Conservation (phyloP, 1,284 basidiomycete genomes). For the Golubevia pallescens region DNA sequence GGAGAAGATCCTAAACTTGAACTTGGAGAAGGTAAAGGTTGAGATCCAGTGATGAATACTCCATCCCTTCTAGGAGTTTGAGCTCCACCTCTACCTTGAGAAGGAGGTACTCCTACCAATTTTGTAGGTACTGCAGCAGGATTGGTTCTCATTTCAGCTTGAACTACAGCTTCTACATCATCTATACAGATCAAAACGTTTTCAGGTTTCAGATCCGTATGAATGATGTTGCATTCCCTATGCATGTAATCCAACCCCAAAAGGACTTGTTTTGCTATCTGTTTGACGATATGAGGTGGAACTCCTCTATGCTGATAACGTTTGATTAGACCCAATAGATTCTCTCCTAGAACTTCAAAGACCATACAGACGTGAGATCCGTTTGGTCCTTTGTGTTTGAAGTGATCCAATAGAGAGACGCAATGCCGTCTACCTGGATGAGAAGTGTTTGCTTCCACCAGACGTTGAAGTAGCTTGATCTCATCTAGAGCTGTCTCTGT, state of each 20-base stretch:
- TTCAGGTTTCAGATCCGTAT: constrained; percentile 91
- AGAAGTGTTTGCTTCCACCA: constrained; percentile 80
- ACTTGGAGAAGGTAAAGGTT: constrained; percentile 82
- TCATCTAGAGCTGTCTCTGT: constrained; percentile 98
- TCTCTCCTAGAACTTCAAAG: constrained; percentile 97
- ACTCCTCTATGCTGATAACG: constrained; percentile 94
- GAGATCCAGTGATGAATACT: constrained; percentile 88
- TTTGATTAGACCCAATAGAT: constrained; percentile 95
- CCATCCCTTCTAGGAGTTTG: constrained; percentile 91
- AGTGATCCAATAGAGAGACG: constrained; percentile 95
- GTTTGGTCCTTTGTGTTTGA: constrained; percentile 93
- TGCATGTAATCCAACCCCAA: constrained; percentile 98
- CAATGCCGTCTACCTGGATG: constrained; percentile 67
- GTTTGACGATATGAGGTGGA: constrained; percentile 88
- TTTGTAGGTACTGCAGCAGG: constrained; percentile 74
- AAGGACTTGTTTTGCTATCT: constrained; percentile 95
- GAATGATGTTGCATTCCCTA: constrained; percentile 91
- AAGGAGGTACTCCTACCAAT: constrained; percentile 92
- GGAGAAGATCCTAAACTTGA: constrained; percentile 76
- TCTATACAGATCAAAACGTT: constrained; percentile 98
- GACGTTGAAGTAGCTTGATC: constrained; percentile 94
- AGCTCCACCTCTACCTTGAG: constrained; percentile 92
- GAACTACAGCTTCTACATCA: constrained; percentile 92
- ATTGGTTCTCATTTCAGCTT: constrained; percentile 76
- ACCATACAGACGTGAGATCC: constrained; percentile 99